phyloP scores from a whole-genome alignment of 73 alveolate species.

The Tetrahymena malaccensis region DNA sequence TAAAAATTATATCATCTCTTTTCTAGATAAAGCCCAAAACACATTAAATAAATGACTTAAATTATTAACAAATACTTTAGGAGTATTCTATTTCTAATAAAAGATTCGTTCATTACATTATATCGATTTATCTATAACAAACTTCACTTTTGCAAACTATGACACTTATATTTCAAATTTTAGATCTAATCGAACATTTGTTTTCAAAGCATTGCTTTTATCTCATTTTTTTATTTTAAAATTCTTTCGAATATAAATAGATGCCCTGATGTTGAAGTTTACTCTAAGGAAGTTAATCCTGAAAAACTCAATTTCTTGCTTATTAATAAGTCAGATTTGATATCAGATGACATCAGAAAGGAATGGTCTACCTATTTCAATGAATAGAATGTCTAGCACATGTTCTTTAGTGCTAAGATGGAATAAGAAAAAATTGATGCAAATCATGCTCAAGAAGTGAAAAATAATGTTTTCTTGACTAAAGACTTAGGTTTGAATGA shows the following conservation, averaged over 20 bases:
- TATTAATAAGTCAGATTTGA: constrained; percentile 92
- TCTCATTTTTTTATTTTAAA: too few species aligned
- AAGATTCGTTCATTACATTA: too few species aligned
- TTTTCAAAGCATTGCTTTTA: neutral
- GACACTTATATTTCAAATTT: too few species aligned
- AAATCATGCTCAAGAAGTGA: constrained; percentile 57
- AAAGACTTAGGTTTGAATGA: constrained; percentile 14
- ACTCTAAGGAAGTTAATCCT: neutral
- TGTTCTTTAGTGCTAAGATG: constrained; percentile 86
- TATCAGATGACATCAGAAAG: constrained; percentile 74
- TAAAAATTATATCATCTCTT: too few species aligned
- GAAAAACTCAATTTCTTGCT: constrained; percentile 16
- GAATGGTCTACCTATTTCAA: constrained; percentile 89
- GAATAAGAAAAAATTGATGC: constrained; percentile 77
- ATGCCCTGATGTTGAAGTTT: neutral
- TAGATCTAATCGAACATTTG: neutral
- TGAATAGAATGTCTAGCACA: constrained; percentile 64
- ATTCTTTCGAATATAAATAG: neutral
- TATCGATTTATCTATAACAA: too few species aligned
- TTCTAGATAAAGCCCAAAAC: too few species aligned
- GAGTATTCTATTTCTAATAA: too few species aligned
- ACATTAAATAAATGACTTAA: too few species aligned
- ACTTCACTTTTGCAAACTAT: too few species aligned
- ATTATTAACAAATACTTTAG: too few species aligned
- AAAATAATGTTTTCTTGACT: constrained; percentile 40